Percentiles rank a stretch among this genome's conserved stretches.
Conservation (phyloP, 2,329 filamentous ascomycete species). For the Phialophora chinensis region DNA sequence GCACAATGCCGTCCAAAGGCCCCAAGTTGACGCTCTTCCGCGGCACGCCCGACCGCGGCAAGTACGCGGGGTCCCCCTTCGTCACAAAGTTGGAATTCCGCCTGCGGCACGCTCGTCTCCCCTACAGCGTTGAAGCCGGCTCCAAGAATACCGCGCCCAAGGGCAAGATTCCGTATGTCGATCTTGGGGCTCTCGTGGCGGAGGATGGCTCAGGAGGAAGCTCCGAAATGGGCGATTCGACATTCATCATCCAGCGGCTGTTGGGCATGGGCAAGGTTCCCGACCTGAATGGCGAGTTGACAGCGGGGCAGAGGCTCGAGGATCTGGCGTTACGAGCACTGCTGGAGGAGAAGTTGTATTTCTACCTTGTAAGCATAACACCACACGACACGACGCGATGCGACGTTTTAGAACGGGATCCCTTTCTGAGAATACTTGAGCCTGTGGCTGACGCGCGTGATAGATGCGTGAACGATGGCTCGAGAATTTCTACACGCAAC, state of each 20-base stretch:
- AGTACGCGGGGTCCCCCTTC: conserved; percentile 66
- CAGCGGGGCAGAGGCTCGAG: conserved; percentile 48
- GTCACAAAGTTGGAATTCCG: conserved; percentile 68
- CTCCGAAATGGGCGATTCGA: conserved; percentile 57
- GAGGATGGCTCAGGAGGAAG: conserved; percentile 24
- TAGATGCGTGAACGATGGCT: conserved; percentile 60
- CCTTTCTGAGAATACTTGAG: not conserved
- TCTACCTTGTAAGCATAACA: conserved; percentile 54
- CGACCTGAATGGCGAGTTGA: conserved; percentile 58
- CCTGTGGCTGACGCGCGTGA: conserved; percentile 5
- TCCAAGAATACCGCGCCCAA: conserved; percentile 56
- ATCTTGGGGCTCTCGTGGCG: conserved; percentile 38
- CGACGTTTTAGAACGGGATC: not conserved
- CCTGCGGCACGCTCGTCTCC: conserved; percentile 59
- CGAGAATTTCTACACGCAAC: conserved; percentile 65
- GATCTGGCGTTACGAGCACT: conserved; percentile 62
- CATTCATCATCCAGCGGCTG: conserved; percentile 60
- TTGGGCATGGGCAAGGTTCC: conserved; percentile 49
- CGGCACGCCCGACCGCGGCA: conserved; percentile 51
- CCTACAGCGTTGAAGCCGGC: conserved; percentile 56
- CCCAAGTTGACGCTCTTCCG: conserved; percentile 55
- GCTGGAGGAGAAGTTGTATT: conserved; percentile 66
- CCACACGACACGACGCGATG: too few relatives aligned
- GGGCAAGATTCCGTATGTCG: conserved; percentile 67
- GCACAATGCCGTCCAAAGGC: conserved; percentile 22